Evolutionary conservation across 805 yeast genomes (phyloP).

Genomic region (Danielia reshetovae): DNA sequence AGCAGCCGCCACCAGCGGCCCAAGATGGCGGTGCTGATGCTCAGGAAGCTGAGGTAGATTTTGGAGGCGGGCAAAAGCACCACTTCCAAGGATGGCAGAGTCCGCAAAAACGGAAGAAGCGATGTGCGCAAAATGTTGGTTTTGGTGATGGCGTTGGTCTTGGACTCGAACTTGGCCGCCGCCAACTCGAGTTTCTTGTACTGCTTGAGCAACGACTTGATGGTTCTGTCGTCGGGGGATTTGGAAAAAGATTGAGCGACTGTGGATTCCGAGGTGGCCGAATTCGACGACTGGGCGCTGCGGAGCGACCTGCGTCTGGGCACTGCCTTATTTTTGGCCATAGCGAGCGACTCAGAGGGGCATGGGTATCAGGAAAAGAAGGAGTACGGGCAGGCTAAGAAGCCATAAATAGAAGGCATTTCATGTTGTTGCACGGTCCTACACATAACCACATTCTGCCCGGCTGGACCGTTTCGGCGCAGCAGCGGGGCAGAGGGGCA

Average conservation of each 20-base stretch:
- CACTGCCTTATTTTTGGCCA: slow-evolving; percentile 2
- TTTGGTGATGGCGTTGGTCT: slow-evolving; percentile 17
- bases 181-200: slow-evolving; percentile 41
- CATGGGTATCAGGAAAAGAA: not conserved
- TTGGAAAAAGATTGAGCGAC: not conserved
- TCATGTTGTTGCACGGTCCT: too few species aligned
- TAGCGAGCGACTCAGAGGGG: not conserved
- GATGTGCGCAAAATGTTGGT: slow-evolving; percentile 44
- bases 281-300: slow-evolving; percentile 2
- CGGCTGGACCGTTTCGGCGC: too few species aligned
- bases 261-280: not conserved
- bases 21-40: slow-evolving; percentile 30
- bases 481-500: too few species aligned
- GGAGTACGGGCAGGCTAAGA: not conserved
- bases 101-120: slow-evolving; percentile 27
- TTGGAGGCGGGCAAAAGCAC: slow-evolving; percentile 17
- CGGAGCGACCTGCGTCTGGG: slow-evolving; percentile 1
- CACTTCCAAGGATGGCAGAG: slow-evolving; percentile 18
- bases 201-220: slow-evolving; percentile 12
- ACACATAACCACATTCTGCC: too few species aligned
- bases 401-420: too few species aligned
- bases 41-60: slow-evolving; percentile 30
- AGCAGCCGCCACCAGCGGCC: slow-evolving; percentile 55
- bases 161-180: slow-evolving; percentile 36
- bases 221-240: slow-evolving; percentile 6